phyloP scores from a whole-genome alignment of 2,329 filamentous ascomycete species.

The Lecanicillium sp. region DNA sequence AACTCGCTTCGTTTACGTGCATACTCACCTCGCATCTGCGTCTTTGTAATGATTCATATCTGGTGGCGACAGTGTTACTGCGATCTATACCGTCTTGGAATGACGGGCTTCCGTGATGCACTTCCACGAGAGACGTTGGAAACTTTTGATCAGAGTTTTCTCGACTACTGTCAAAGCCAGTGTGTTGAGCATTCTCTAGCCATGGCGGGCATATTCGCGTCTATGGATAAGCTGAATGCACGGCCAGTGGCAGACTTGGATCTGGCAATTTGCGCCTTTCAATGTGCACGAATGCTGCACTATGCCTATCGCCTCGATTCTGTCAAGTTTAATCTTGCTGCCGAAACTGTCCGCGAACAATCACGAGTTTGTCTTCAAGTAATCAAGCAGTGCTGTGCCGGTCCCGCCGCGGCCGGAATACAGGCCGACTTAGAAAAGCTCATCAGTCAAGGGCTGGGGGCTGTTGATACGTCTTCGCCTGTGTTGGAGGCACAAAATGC shows the following conservation, averaged over 20 bases:
- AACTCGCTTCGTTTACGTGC: constrained; percentile 46
- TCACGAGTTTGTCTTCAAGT: constrained; percentile 42
- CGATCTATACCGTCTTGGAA: constrained; percentile 45
- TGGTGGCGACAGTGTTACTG: constrained; percentile 52
- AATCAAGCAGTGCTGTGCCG: constrained; percentile 40
- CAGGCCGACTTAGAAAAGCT: constrained; percentile 42
- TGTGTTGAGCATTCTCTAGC: constrained; percentile 46
- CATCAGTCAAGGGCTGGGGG: constrained; percentile 34
- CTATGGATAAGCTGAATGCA: constrained; percentile 41
- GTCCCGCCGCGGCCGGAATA: constrained; percentile 40
- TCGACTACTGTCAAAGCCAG: constrained; percentile 39
- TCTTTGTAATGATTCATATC: constrained; percentile 52
- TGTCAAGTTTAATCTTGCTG: constrained; percentile 32
- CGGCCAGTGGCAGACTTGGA: constrained; percentile 47
- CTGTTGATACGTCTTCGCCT: constrained; percentile 9
- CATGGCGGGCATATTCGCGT: constrained; percentile 47
- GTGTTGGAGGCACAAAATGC: constrained; percentile 8
- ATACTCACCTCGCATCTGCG: constrained; percentile 48
- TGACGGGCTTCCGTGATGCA: constrained; percentile 43
- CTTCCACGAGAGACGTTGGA: constrained; percentile 34
- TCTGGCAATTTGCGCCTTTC: constrained; percentile 46
- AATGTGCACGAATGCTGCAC: constrained; percentile 44
- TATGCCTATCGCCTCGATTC: constrained; percentile 39
- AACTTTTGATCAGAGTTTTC: constrained; percentile 38
- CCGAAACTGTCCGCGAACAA: constrained; percentile 39